Evolutionary conservation across 805 yeast species (phyloP), one percentile per base, ranked within the genome.

Genomic region (Pichia membranifaciens): DNA sequence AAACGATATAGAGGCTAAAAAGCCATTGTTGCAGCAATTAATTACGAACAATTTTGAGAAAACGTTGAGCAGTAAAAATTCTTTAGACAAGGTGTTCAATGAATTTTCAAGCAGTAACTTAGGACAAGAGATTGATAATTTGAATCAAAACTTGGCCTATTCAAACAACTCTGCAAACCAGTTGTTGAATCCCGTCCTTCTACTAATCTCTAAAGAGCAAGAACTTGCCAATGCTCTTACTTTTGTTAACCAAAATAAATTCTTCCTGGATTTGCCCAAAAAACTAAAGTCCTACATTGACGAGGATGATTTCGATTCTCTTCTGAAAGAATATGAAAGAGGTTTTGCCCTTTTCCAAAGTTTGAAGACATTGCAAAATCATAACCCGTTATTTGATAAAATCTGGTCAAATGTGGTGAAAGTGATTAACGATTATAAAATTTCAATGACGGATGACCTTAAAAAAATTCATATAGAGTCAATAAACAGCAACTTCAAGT

Each of bases 41-140:
- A 78, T 83, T 15, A 79, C 79, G 53, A 64, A 71, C 13, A 86
- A 84, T 57, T 82, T 79, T 54, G 75, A 78, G 45, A 72, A 74
- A 54, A 84, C 82, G 52, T 86, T 85, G 29, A 75, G 75, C 51
- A 73, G 82, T 23, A 85, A 85, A 57, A 76, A 82, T 21, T 69
- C 78, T 3, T 64, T 85, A 33, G 90, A 84, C 57, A 72, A 73
- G 23, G 79, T 83, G 4, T 75, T 79, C 51, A 67, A 63, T 18
- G 81, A 78, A 52, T 78, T 82, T 54, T 66, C 71, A 28, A 56
- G 57, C 25, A 59, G 59, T 21, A 53, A 54, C 31, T 42, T 64
- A 29, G 38, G 50, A 3, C 38, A 44, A n/a, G 58, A 55, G 25
- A 48, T 60, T 7, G 43, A 46, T 13, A 31, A 23, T 6, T 50